Percentiles rank a stretch among this genome's conserved stretches.
Conservation (phyloP, 495 filamentous ascomycete species). For the Gamarada debralockiae region DNA sequence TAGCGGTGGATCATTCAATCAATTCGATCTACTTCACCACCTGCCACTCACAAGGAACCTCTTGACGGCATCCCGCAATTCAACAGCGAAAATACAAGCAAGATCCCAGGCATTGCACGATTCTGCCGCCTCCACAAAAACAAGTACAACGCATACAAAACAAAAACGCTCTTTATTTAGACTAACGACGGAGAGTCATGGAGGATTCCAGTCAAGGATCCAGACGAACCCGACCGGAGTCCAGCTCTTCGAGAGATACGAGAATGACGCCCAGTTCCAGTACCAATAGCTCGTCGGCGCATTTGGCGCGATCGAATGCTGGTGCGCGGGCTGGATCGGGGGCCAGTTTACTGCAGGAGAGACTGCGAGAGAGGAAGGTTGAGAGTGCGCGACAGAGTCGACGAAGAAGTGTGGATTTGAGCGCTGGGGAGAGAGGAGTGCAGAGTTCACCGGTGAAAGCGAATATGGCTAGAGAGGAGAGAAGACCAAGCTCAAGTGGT, state of each 20-base stretch:
- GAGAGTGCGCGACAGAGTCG: slow-evolving; percentile 35
- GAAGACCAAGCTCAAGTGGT: slow-evolving; percentile 29
- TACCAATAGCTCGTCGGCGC: slow-evolving; percentile 15
- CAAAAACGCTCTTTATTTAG: too few species aligned
- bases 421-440: slow-evolving; percentile 2
- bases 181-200: slow-evolving; percentile 12
- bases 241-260: slow-evolving; percentile 33
- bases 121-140: too few species aligned
- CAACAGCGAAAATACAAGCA: too few species aligned
- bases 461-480: slow-evolving; percentile 11
- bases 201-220: slow-evolving; percentile 4
- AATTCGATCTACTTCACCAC: too few species aligned
- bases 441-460: slow-evolving; percentile 25
- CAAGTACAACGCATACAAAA: too few species aligned
- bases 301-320: slow-evolving; percentile 4
- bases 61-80: too few species aligned
- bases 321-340: slow-evolving; percentile 11
- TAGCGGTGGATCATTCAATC: too few species aligned
- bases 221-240: slow-evolving; percentile 26
- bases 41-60: too few species aligned
- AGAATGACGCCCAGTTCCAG: slow-evolving; percentile 35
- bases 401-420: slow-evolving; percentile 20
- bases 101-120: too few species aligned
- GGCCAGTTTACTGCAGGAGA: slow-evolving; percentile 47
- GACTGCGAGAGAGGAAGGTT: slow-evolving; percentile 43